A percentile compares a stretch with the other conserved stretches of the same genome.
Conservation (phyloP, 176 grass and related monocot genomes). For the Juncus inflexus region DNA sequence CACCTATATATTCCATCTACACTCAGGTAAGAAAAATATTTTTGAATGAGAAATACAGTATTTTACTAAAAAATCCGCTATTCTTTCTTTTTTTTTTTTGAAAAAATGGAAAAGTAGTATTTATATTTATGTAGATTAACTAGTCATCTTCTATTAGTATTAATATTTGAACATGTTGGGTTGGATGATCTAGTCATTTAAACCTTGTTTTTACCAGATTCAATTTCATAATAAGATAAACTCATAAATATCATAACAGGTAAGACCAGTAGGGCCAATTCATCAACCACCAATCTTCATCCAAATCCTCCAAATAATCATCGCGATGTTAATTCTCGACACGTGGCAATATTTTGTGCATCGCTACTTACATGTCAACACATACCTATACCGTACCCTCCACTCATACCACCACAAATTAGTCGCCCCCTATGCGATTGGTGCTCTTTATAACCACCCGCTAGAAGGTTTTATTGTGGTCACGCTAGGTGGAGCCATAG, state of each 20-base stretch:
- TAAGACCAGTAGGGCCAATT: background rate
- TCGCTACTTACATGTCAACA: constrained; percentile 18
- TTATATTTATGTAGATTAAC: no score
- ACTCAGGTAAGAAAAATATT: no score
- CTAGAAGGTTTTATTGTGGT: constrained; percentile 18
- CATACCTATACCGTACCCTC: constrained; percentile 9
- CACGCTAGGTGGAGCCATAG: constrained; percentile 11
- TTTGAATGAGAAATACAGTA: no score
- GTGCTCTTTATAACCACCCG: constrained; percentile 26
- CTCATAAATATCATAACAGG: no score
- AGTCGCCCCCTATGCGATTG: constrained; percentile 3
- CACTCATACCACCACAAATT: constrained; percentile 14
- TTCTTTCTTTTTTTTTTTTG: no score
- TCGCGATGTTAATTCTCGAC: constrained; percentile 9
- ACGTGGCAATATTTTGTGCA: constrained; percentile 28
- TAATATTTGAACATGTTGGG: no score
- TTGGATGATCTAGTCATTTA: no score
- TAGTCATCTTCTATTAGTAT: background rate
- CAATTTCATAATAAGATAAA: no score
- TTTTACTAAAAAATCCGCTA: no score
- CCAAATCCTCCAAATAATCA: constrained; percentile 14
- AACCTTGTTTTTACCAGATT: no score
- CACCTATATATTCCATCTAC: no score
- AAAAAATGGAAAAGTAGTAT: no score
- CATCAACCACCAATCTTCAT: constrained; percentile 11